Evolutionary conservation across 768 basidiomycete genomes (phyloP).

Genomic region (Mycena venus): DNA sequence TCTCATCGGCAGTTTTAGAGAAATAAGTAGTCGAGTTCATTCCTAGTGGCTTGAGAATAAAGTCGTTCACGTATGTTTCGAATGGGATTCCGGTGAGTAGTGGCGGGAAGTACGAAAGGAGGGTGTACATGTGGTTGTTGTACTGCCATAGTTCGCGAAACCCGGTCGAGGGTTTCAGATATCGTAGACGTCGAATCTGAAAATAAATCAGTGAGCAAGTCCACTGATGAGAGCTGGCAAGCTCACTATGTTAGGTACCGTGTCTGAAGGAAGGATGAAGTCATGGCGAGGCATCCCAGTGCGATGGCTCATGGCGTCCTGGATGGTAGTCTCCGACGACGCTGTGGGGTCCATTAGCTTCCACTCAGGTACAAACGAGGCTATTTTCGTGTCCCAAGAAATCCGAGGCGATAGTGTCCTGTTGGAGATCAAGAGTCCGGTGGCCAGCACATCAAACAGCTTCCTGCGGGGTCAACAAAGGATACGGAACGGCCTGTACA

Average conservation of each 20-base stretch:
- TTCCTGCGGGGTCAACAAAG: not conserved
- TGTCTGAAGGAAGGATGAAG: slow-evolving; percentile 25
- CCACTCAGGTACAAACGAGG: slow-evolving; percentile 36
- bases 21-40: slow-evolving; percentile 35
- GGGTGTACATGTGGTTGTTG: slow-evolving; percentile 43
- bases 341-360: slow-evolving; percentile 33
- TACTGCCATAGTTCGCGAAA: slow-evolving; percentile 45
- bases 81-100: slow-evolving; percentile 30
- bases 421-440: slow-evolving; percentile 36
- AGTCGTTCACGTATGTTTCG: slow-evolving; percentile 29
- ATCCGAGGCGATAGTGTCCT: slow-evolving; percentile 25
- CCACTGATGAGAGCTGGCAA: not conserved
- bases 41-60: slow-evolving; percentile 32
- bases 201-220: not conserved
- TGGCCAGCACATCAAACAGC: slow-evolving; percentile 34
- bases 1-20: slow-evolving; percentile 4
- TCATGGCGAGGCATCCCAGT: slow-evolving; percentile 45
- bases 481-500: not conserved
- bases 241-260: slow-evolving; percentile 26
- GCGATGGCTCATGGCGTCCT: slow-evolving; percentile 44
- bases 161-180: slow-evolving; percentile 38
- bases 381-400: slow-evolving; percentile 37
- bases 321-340: slow-evolving; percentile 36
- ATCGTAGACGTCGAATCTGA: slow-evolving; percentile 34
- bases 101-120: slow-evolving; percentile 39